Base-by-base conservation (phyloP, 2,329 filamentous ascomycete genomes). In the Fusarium torreyae region DNA sequence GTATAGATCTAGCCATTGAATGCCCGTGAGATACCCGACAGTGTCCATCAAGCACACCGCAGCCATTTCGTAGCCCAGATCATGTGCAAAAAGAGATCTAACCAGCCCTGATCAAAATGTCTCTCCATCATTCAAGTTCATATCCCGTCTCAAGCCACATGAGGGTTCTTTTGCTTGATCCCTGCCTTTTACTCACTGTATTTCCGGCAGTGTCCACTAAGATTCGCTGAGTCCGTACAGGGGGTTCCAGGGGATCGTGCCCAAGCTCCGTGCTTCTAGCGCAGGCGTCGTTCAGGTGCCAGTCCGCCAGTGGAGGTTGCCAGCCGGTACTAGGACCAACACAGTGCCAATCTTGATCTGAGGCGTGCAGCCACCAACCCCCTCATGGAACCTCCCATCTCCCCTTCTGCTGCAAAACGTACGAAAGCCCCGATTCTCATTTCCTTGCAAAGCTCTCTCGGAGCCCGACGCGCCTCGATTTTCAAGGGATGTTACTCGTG, bases 341-440 rank as follows among this genome's bases (percentile, higher is more conserved):
- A 75, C 73, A 75, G 73, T 75, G 73, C 46, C 28, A 66, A 42
- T 50, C 42, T 33, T 10, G 10, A 53, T 42, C 34, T 57, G 54
- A 57, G 59, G 44, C 36, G 50, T 44, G 22, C 60, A 44, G 33
- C 49, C 54, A 49, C 71, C 70, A 74, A 50, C 73, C 73, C 72
- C 71, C 68, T 66, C 69, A 60, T 61, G 62, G 53, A 60, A 73
- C 65, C 65, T 69, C 64, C 66, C 65, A 50, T 70, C 51, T 67
- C 60, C 55, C 51, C 62, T 66, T 66, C 57, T 70, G 53, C 49
- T 55, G 57, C 55, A 53, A 63, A 57, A 31, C 67, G 39, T 59
- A 48, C 50, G 51, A 66, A 70, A 70, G 69, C 53, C 69, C 69
- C 61, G 56, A 71, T 71, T 63, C 55, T 65, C 64, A 63, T 64